These are phyloP conservation scores for Microsporum canis DNA, from an alignment of 2,329 filamentous ascomycete species.

Conservation along the genomic window DNA sequence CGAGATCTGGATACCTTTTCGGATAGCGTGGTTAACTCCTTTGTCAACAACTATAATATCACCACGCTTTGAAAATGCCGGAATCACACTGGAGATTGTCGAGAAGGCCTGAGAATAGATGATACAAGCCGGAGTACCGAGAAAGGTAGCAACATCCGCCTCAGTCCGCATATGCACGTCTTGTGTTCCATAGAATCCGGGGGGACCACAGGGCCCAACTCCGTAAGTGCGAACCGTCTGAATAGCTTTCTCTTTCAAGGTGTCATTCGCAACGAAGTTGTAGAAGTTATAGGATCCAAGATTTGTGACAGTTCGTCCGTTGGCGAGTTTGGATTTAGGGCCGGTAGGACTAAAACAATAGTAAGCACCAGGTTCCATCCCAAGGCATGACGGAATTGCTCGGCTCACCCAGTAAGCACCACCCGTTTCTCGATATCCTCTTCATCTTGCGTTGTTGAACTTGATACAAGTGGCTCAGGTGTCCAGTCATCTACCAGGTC, in stretches of 20 bases:
- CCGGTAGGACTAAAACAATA: constrained; percentile 58
- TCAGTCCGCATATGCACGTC: constrained; percentile 98
- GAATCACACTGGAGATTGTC: constrained; percentile 93
- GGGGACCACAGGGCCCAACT: constrained; percentile 90
- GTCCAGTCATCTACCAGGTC: constrained; percentile 94
- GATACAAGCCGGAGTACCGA: constrained; percentile 81
- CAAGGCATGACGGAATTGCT: not conserved
- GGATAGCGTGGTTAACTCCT: constrained; percentile 84
- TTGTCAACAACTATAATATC: constrained; percentile 95
- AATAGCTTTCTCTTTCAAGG: constrained; percentile 88
- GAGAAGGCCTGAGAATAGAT: constrained; percentile 95
- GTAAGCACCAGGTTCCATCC: not conserved
- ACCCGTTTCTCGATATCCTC: constrained; percentile 73
- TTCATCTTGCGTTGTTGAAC: constrained; percentile 63
- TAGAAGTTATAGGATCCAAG: constrained; percentile 95
- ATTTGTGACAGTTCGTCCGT: constrained; percentile 82
- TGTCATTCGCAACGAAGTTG: constrained; percentile 88
- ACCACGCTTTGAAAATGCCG: constrained; percentile 90
- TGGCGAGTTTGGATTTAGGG: constrained; percentile 77
- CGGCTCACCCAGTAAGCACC: constrained; percentile 68
- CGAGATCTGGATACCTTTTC: constrained; percentile 87
- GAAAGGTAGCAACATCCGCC: constrained; percentile 77
- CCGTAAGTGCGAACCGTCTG: constrained; percentile 89
- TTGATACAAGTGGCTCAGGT: constrained; percentile 76
- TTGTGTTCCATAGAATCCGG: constrained; percentile 95